These are phyloP conservation scores for Globisporangium okanoganense DNA, from an alignment of 352 stramenopile species.

Conservation along the genomic window DNA sequence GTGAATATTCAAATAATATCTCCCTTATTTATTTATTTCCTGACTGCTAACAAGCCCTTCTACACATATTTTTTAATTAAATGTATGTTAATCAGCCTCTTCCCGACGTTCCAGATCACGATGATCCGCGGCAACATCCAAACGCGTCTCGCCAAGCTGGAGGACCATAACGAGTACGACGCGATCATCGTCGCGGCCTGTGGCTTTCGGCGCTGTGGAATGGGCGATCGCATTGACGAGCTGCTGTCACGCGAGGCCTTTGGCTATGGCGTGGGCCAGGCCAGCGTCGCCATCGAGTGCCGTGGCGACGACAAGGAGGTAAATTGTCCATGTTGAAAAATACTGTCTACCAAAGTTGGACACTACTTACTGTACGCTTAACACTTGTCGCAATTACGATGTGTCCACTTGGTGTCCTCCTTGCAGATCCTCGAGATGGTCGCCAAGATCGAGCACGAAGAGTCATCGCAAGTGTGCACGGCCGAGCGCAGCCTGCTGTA, in stretches of 20 bases:
- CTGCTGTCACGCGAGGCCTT: conserved; percentile 68
- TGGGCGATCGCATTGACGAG: conserved; percentile 75
- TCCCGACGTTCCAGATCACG: conserved; percentile 78
- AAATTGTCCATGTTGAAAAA: neutral
- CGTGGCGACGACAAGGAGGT: conserved; percentile 62
- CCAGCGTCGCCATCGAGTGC: conserved; percentile 84
- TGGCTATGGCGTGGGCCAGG: conserved; percentile 80
- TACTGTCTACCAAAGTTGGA: neutral
- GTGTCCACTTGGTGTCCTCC: too few species aligned
- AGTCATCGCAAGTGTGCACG: conserved; percentile 70
- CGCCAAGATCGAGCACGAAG: conserved; percentile 68
- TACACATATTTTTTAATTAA: too few species aligned
- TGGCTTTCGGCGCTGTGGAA: conserved; percentile 68
- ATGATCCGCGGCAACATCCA: conserved; percentile 87
- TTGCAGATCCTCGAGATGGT: conserved; percentile 77
- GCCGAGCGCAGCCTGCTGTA: conserved; percentile 82
- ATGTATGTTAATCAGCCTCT: too few species aligned
- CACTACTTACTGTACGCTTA: conserved; percentile 2
- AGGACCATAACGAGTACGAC: conserved; percentile 80
- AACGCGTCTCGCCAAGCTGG: conserved; percentile 80
- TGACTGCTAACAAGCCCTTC: neutral
- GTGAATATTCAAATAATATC: neutral
- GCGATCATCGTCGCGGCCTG: conserved; percentile 86
- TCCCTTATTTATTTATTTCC: neutral
- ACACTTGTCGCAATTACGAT: too few species aligned